These are phyloP conservation scores for Chlorella sp. DNA, from an alignment of 139 green algal species.

Conservation along the genomic window DNA sequence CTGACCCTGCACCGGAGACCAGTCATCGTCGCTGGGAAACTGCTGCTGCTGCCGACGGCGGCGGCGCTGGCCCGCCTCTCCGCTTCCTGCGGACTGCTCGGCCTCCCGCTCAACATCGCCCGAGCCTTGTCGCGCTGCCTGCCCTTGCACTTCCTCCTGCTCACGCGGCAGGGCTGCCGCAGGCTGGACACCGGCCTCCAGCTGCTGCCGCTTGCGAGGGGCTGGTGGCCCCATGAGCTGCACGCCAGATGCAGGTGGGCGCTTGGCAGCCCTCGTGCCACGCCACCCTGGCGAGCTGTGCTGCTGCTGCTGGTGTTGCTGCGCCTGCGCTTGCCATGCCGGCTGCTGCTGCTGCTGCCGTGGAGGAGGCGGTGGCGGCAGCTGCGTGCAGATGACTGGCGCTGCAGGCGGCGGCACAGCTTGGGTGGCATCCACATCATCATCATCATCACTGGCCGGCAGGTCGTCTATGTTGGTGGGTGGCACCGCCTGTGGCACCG, in stretches of 20 bases:
- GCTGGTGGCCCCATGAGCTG: too few relatives aligned
- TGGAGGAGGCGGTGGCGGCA: neutral
- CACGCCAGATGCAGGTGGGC: neutral
- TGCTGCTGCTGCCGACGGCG: too few relatives aligned
- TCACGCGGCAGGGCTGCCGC: too few relatives aligned
- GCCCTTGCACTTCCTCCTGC: too few relatives aligned
- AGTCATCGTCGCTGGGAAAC: neutral
- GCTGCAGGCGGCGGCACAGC: neutral
- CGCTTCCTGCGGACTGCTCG: too few relatives aligned
- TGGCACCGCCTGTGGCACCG: neutral
- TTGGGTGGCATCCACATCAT: neutral
- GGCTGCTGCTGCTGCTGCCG: constrained; percentile 1
- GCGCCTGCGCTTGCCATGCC: too few relatives aligned
- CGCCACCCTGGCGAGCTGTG: neutral
- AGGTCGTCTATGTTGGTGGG: neutral
- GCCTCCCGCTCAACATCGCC: too few relatives aligned
- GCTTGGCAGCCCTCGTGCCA: neutral
- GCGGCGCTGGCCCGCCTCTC: too few relatives aligned
- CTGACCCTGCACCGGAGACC: neutral
- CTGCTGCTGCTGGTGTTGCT: neutral
- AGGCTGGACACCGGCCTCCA: too few relatives aligned
- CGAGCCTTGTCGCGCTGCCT: too few relatives aligned
- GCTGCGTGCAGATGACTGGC: constrained; percentile 11
- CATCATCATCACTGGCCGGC: neutral
- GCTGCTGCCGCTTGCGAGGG: too few relatives aligned